Evolutionary conservation across 306 rosid genomes (phyloP), one percentile per base, ranked within the genome.

Genomic region (Quercus bicolor): DNA sequence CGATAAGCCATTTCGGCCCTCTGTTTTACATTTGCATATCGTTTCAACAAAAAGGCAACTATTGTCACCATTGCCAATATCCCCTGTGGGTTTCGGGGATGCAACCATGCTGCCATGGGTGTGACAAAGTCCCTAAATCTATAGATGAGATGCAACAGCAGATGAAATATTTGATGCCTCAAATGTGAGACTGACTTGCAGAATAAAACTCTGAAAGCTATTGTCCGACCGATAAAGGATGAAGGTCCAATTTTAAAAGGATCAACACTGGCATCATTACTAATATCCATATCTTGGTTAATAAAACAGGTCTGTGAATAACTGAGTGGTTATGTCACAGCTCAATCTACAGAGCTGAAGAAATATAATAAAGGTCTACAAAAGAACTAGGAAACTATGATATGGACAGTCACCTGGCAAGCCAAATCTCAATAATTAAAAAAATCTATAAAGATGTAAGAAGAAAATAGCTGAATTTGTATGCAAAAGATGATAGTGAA

Each of bases 81-180:
- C 82, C 97, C 98, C 77, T 95, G 98, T 1, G 98, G 98, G 83
- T 95, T 85, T 57, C 96, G 84, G 19, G 98, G 98, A 85, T 92
- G 92, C 77, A 91, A 83, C 96, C 97, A 91, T 61, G 93, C 84
- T 33, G 85, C 8, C 86, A 87, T 81, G 75, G 96, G 85, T 31
- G 86, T 64, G 76, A 89, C 16, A 57, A 72, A 21, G 45, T 86
- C 87, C 86, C 59, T 93, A 78, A 86, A 85, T 81, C 86, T 85
- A 80, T 55, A 83, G 74, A 90, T 8, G 61, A 93, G 60, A 45
- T 60, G 59, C 56, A 91, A 45, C 82, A 93, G 48, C 1, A 76
- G 75, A 51, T 29, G 82, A 79, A 90, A 83, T 21, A 93, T 43
- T 62, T 86, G 91, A 61, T 90, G 81, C 83, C 91, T 88, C 75